A percentile compares a stretch with the other conserved stretches of the same genome.
Conservation (phyloP, 495 filamentous ascomycete genomes). For the Aspergillus indologenus region DNA sequence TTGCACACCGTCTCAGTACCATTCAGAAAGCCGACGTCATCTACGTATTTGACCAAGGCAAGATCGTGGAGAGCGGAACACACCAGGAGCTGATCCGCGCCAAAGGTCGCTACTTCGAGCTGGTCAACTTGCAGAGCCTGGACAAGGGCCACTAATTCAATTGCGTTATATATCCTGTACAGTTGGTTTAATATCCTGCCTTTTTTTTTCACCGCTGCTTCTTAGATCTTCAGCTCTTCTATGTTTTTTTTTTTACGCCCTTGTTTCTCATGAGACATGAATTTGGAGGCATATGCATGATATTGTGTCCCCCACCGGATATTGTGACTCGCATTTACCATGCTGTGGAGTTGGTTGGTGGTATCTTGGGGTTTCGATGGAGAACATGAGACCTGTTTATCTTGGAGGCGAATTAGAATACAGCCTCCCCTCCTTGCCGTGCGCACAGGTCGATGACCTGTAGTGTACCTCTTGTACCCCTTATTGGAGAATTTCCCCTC, state of each 20-base stretch:
- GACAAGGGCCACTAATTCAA: conserved; percentile 51
- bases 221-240: conserved; percentile 6
- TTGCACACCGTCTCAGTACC: conserved; percentile 73
- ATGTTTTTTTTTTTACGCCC: background rate
- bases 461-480: too few relatives aligned
- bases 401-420: too few relatives aligned
- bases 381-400: background rate
- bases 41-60: conserved; percentile 77
- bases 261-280: background rate
- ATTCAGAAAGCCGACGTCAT: conserved; percentile 83
- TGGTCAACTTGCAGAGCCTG: conserved; percentile 77
- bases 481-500: too few relatives aligned
- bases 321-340: background rate
- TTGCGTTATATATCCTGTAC: conserved; percentile 4
- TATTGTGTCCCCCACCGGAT: background rate
- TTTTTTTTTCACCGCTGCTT: conserved; percentile 3
- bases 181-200: conserved; percentile 6
- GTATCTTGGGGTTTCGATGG: background rate
- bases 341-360: background rate
- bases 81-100: conserved; percentile 64
- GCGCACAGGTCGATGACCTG: too few relatives aligned
- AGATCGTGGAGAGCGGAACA: conserved; percentile 69
- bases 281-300: background rate
- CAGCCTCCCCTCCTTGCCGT: too few relatives aligned
- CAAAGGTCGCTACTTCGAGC: conserved; percentile 69